These are phyloP conservation scores for Millerozyma acaciae DNA, from an alignment of 805 yeast genomes.

Conservation along the genomic window DNA sequence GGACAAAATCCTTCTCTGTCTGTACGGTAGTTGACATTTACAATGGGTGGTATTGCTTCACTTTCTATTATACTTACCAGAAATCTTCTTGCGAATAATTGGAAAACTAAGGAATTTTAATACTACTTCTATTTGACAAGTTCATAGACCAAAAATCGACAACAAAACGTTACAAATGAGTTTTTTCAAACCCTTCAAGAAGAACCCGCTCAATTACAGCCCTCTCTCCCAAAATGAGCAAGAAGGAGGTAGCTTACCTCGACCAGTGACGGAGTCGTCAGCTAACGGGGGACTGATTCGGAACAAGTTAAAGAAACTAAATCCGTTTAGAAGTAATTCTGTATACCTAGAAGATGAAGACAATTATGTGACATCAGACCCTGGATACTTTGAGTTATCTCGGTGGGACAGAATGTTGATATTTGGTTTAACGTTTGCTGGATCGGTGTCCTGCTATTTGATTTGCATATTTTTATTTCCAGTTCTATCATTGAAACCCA, in stretches of 20 bases:
- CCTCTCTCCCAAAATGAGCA: constrained; percentile 30
- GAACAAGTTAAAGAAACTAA: constrained; percentile 29
- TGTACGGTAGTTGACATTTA: no score
- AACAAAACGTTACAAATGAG: constrained; percentile 29
- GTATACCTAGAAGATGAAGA: constrained; percentile 41
- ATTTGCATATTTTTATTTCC: constrained; percentile 44
- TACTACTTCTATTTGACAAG: not conserved
- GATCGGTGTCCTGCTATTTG: constrained; percentile 37
- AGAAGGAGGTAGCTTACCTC: constrained; percentile 32
- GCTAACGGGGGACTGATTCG: constrained; percentile 18
- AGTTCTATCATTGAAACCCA: constrained; percentile 37
- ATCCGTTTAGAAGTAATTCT: constrained; percentile 36
- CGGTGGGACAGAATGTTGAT: constrained; percentile 46
- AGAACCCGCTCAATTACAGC: constrained; percentile 17
- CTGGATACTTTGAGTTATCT: constrained; percentile 41
- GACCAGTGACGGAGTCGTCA: constrained; percentile 29
- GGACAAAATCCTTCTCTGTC: constrained; percentile 44
- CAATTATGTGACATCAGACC: constrained; percentile 40
- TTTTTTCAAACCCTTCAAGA: constrained; percentile 33
- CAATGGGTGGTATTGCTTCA: no score
- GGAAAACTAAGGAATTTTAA: not conserved
- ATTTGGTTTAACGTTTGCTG: constrained; percentile 42
- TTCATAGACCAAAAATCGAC: not conserved
- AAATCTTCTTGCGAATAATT: not conserved
- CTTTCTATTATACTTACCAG: not conserved